Base-by-base conservation (phyloP, 2,329 filamentous ascomycete genomes). In the Cladosporium sp. region DNA sequence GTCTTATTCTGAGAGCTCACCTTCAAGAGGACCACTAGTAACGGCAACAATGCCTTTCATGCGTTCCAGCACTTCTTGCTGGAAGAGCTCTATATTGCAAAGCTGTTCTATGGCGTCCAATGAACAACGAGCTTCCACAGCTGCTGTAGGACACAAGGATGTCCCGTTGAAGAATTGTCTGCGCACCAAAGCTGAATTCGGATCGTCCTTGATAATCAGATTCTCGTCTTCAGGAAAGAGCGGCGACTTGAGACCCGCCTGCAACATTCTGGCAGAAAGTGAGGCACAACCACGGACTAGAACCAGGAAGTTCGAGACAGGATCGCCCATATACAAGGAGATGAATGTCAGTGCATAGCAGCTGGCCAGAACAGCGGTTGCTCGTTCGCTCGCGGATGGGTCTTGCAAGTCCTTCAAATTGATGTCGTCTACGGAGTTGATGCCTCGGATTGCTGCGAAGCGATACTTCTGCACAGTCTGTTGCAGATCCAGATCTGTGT, bases 11-110 rank as follows among this genome's bases (percentile, higher is more conserved):
- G 4, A 16, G 4, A 14, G 8, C 38, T 43, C 11, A 50, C 48
- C 48, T 43, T 50, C 48, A 3, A 50, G 43, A 2, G 48, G 48
- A 8, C 48, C 48, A 18, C 31, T 43, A 7, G 48, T 50, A 2
- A 50, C 22, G n/a, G 48, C 48, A 31, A 50, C 48, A 4, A 43
- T 32, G 13, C n/a, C 13, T 18, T 50, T 33, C 48, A 50, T 50
- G 4, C 48, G 48, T 2, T 43, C 33, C 13, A 50, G 32, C 11
- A 50, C 35, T 3, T 50, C 48, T 37, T 22, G 31, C 48, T 50
- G 40, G 32, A 43, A 50, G 28, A 40, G 48, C 16, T 35, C 8
- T 3, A 50, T 28, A 10, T 43, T 28, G 31, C 40, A 50, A 13
- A 4, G 6, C 16, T 19, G 11, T 16, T 37, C 40, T 14, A 50